Conservation (phyloP, 2,329 filamentous ascomycete genomes). For the Colletotrichum godetiae region DNA sequence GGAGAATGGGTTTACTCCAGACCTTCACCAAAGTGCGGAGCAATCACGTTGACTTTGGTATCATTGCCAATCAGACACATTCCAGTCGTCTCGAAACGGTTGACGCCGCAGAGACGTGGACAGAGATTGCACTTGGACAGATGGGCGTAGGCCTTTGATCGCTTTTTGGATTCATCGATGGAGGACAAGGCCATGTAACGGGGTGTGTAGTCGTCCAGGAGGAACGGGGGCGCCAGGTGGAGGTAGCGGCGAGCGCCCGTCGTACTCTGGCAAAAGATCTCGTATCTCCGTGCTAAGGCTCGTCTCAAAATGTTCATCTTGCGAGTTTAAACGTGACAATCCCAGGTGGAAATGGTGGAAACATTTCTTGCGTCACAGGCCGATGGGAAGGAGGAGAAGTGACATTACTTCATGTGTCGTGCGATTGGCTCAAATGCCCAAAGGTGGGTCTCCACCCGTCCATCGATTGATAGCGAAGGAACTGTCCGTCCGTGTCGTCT, state of each 20-base stretch:
- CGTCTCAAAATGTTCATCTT: constrained; percentile 14
- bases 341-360: neutral
- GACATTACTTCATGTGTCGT: constrained; percentile 19
- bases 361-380: constrained; percentile 8
- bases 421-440: neutral
- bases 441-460: neutral
- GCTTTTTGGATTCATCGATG: constrained; percentile 77
- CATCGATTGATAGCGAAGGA: neutral
- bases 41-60: constrained; percentile 85
- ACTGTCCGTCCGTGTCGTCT: neutral
- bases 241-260: constrained; percentile 44
- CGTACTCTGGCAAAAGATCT: neutral
- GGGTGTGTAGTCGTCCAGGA: constrained; percentile 80
- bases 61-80: constrained; percentile 81
- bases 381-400: neutral
- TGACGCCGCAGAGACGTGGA: constrained; percentile 80
- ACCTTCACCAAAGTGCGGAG: constrained; percentile 86
- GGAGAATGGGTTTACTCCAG: constrained; percentile 35
- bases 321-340: neutral
- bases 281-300: neutral
- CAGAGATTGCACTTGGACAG: constrained; percentile 85
- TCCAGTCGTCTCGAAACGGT: constrained; percentile 83
- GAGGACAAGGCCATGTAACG: constrained; percentile 77
- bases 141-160: constrained; percentile 79
- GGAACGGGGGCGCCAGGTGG: constrained; percentile 72